Conservation (phyloP, 495 filamentous ascomycete genomes). For the Darksidea phi region DNA sequence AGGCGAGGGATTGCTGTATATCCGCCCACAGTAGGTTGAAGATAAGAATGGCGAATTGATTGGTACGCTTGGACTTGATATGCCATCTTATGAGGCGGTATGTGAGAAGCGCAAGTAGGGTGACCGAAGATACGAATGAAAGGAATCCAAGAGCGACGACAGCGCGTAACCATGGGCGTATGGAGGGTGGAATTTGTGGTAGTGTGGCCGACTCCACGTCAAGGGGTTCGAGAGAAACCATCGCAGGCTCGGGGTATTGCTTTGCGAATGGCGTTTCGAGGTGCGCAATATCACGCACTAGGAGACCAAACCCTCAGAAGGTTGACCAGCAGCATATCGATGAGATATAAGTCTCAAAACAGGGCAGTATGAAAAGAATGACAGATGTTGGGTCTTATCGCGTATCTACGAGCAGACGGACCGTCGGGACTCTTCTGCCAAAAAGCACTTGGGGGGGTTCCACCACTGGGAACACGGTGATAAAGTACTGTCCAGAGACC, state of each 20-base stretch:
- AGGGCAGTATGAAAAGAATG: neutral
- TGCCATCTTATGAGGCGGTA: slow-evolving; percentile 32
- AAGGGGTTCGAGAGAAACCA: slow-evolving; percentile 7
- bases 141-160: slow-evolving; percentile 39
- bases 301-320: neutral
- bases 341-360: neutral
- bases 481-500: slow-evolving; percentile 1
- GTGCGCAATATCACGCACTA: neutral
- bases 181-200: slow-evolving; percentile 15
- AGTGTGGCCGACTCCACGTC: slow-evolving; percentile 17
- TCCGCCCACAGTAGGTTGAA: slow-evolving; percentile 74
- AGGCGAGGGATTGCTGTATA: slow-evolving; percentile 67
- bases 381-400: neutral
- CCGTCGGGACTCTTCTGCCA: neutral
- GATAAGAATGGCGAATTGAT: slow-evolving; percentile 73
- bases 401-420: neutral
- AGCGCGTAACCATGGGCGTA: slow-evolving; percentile 37
- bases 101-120: slow-evolving; percentile 17
- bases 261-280: neutral
- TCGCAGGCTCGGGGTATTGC: neutral
- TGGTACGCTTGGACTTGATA: slow-evolving; percentile 45
- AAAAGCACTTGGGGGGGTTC: neutral
- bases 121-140: slow-evolving; percentile 36
- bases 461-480: slow-evolving; percentile 6
- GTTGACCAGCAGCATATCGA: neutral